phyloP scores from a whole-genome alignment of 2,329 filamentous ascomycete species.

The Aaosphaeria arxii region DNA sequence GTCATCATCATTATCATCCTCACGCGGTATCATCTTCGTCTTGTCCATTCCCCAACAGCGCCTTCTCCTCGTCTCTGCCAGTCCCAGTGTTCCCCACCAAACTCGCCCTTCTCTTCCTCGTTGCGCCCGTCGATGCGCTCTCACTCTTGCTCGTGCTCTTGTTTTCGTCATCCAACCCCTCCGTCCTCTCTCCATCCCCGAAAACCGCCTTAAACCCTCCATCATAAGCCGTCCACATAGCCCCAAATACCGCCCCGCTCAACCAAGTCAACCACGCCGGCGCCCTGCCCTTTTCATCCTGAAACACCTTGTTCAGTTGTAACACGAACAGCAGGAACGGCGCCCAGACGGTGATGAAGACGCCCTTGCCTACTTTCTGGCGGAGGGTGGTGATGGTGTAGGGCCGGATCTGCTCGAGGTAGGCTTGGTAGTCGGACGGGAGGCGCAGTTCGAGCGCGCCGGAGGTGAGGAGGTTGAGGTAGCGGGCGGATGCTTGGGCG shows the following conservation, averaged over 20 bases:
- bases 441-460: constrained; percentile 80
- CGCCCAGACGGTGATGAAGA: constrained; percentile 61
- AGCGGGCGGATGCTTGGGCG: constrained; percentile 79
- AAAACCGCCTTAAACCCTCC: constrained; percentile 62
- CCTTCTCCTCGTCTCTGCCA: no score
- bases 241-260: constrained; percentile 52
- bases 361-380: constrained; percentile 63
- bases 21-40: no score
- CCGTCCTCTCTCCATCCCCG: constrained; percentile 79
- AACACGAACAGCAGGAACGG: constrained; percentile 58
- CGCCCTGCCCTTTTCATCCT: constrained; percentile 63
- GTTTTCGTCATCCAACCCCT: constrained; percentile 16
- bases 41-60: no score
- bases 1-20: no score
- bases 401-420: constrained; percentile 65
- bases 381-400: constrained; percentile 67
- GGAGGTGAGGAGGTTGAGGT: constrained; percentile 74
- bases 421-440: constrained; percentile 72
- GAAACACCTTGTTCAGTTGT: constrained; percentile 48
- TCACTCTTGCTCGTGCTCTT: no score
- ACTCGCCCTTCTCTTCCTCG: no score
- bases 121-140: no score
- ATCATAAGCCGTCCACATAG: constrained; percentile 67
- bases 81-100: no score
- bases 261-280: constrained; percentile 64